These are phyloP conservation scores for Plantago rigida DNA, from an alignment of 305 asterid species.

Conservation along the genomic window DNA sequence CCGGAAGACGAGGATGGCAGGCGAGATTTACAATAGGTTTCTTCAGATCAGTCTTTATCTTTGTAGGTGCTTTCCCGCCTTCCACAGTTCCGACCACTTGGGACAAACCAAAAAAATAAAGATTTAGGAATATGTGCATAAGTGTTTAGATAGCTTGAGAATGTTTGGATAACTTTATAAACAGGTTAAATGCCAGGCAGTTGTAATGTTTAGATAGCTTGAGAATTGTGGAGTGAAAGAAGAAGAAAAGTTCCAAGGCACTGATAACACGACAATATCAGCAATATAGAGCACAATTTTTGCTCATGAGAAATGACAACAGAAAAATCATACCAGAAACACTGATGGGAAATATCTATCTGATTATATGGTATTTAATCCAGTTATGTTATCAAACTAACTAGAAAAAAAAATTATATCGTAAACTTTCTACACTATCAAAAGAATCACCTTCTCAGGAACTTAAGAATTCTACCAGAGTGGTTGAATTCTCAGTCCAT, in stretches of 20 bases:
- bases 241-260: not conserved
- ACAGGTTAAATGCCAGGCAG: slow-evolving; percentile 10
- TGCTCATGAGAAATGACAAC: slow-evolving; percentile 7
- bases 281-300: slow-evolving; percentile 1
- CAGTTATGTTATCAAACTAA: not conserved
- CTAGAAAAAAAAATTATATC: too few relatives aligned
- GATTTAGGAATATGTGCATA: slow-evolving; percentile 25
- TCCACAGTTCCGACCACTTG: slow-evolving; percentile 97
- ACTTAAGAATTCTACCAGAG: too few relatives aligned
- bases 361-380: not conserved
- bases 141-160: slow-evolving; percentile 13
- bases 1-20: slow-evolving; percentile 99
- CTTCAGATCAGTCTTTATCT: slow-evolving; percentile 97
- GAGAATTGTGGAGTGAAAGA: slow-evolving; percentile 1
- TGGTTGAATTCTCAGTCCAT: too few relatives aligned
- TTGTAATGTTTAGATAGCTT: slow-evolving; percentile 9
- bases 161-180: not conserved
- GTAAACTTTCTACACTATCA: too few relatives aligned
- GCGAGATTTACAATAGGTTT: slow-evolving; percentile 95
- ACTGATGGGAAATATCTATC: not conserved
- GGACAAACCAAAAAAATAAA: slow-evolving; percentile 29
- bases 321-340: not conserved
- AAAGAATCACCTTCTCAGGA: too few relatives aligned
- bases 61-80: slow-evolving; percentile 96
- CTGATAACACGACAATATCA: slow-evolving; percentile 5